Conservation (phyloP, 2,329 filamentous ascomycete genomes). For the Diaporthe sp. region DNA sequence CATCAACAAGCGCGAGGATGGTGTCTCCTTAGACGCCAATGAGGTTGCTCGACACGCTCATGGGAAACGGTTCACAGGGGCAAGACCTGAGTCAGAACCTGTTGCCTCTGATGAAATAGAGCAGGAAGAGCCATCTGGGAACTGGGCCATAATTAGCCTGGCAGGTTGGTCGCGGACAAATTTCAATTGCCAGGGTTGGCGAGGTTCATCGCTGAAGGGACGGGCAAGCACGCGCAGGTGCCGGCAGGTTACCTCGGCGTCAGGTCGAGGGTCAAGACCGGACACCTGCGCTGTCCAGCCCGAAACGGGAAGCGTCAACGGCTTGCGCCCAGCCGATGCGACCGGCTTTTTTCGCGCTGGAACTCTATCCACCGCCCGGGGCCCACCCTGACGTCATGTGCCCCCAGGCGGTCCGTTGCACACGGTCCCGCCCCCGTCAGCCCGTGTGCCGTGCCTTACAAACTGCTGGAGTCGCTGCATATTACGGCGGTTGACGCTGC, state of each 20-base stretch:
- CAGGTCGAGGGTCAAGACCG: neutral
- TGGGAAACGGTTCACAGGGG: neutral
- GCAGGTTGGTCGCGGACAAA: neutral
- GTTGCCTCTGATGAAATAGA: neutral
- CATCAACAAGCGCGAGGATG: slow-evolving; percentile 24
- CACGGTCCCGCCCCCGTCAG: slow-evolving; percentile 5
- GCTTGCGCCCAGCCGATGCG: slow-evolving; percentile 18
- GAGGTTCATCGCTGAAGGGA: slow-evolving; percentile 32
- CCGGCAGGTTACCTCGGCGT: slow-evolving; percentile 23
- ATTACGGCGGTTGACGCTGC: neutral
- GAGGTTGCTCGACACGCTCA: slow-evolving; percentile 12
- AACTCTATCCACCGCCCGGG: slow-evolving; percentile 25
- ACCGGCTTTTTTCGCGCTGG: slow-evolving; percentile 35
- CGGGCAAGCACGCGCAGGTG: slow-evolving; percentile 1
- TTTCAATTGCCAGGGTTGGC: slow-evolving; percentile 1
- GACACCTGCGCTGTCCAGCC: slow-evolving; percentile 7
- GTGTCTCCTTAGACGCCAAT: neutral
- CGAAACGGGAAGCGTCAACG: slow-evolving; percentile 32
- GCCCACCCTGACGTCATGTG: slow-evolving; percentile 38
- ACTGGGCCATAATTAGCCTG: neutral
- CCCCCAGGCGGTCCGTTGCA: neutral
- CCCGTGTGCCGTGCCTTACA: slow-evolving; percentile 13
- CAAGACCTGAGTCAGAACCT: slow-evolving; percentile 7
- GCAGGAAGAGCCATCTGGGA: neutral
- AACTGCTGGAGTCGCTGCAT: slow-evolving; percentile 1